phyloP scores from a whole-genome alignment of 768 basidiomycete genomes.

The Amyloporia xantha region DNA sequence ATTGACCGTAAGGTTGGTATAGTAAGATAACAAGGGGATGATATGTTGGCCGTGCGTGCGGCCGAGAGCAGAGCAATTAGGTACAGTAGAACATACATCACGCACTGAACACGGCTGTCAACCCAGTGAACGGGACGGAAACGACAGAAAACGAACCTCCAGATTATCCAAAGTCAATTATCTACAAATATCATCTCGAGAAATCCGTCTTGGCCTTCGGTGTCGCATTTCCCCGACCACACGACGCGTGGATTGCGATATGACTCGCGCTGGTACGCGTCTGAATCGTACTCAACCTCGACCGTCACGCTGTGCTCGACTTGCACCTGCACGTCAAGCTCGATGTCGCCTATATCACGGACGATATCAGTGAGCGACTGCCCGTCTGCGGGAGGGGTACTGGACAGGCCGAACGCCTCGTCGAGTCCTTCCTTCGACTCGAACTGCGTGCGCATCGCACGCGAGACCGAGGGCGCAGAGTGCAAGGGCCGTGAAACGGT shows the following conservation, averaged over 20 bases:
- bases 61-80: no score
- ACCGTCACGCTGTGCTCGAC: constrained; percentile 19
- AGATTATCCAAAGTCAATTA: not conserved
- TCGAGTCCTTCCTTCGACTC: constrained; percentile 7
- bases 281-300: constrained; percentile 12
- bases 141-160: not conserved
- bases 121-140: no score
- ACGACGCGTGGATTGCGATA: constrained; percentile 13
- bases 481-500: constrained; percentile 11
- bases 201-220: not conserved
- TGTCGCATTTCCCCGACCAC: constrained; percentile 4
- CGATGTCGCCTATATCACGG: constrained; percentile 1
- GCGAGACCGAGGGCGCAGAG: constrained; percentile 12
- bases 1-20: no score
- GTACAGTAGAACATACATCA: no score
- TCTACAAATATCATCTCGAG: not conserved
- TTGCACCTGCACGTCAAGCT: constrained; percentile 16
- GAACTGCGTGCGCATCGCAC: constrained; percentile 17
- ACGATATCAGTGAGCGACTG: constrained; percentile 1
- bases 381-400: not conserved
- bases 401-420: constrained; percentile 1
- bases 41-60: no score
- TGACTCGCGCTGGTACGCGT: constrained; percentile 12
- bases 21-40: no score
- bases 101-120: no score